Evolutionary conservation across 306 rosid genomes (phyloP).

Genomic region (Cicer yamashitae): DNA sequence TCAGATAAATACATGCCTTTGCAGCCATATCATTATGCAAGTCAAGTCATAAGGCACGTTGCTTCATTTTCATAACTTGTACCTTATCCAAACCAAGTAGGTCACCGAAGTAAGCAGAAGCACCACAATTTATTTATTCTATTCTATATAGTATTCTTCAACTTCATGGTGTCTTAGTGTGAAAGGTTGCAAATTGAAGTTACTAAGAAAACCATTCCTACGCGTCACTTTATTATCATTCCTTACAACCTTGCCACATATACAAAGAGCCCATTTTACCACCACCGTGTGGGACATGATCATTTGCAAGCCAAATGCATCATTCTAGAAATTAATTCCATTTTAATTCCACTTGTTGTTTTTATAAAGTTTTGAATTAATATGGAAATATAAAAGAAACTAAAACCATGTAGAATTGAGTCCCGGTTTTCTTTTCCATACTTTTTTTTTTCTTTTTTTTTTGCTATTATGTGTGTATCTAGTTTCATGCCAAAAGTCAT

Average conservation of each 20-base stretch:
- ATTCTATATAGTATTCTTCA: background rate
- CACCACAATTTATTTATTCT: slow-evolving; percentile 1
- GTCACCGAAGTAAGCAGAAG: slow-evolving; percentile 50
- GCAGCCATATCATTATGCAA: slow-evolving; percentile 40
- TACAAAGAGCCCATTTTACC: slow-evolving; percentile 8
- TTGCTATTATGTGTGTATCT: background rate
- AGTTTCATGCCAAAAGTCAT: slow-evolving; percentile 44
- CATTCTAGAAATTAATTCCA: background rate
- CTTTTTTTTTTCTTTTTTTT: background rate
- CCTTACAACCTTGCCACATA: slow-evolving; percentile 29
- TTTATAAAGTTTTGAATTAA: slow-evolving; percentile 11
- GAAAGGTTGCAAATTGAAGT: slow-evolving; percentile 32
- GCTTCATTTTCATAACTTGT: slow-evolving; percentile 41
- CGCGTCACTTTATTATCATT: slow-evolving; percentile 45
- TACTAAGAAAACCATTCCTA: slow-evolving; percentile 44
- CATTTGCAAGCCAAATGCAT: slow-evolving; percentile 41
- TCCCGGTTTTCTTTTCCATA: slow-evolving; percentile 8
- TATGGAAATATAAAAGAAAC: background rate
- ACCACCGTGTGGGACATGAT: slow-evolving; percentile 41
- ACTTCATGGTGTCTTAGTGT: slow-evolving; percentile 41
- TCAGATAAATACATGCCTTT: slow-evolving; percentile 33
- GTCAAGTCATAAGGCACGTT: slow-evolving; percentile 53
- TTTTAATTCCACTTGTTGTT: slow-evolving; percentile 24
- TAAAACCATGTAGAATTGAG: slow-evolving; percentile 16
- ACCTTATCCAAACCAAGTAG: slow-evolving; percentile 50